These are phyloP conservation scores for Xerocomus minutiporus DNA, from an alignment of 1,284 basidiomycete species.

Conservation along the genomic window DNA sequence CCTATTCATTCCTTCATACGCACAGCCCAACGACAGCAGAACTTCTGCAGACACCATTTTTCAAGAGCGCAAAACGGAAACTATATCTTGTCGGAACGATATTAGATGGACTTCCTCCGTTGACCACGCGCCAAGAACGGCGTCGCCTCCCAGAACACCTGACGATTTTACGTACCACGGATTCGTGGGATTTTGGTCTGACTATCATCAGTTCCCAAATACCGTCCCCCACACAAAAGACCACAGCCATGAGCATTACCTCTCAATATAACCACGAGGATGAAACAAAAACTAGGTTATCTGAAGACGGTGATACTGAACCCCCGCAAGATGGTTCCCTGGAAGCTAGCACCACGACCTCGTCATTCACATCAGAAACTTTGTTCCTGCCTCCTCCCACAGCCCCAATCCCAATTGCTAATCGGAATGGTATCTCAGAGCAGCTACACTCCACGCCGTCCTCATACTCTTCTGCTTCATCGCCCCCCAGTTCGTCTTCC, in stretches of 20 bases:
- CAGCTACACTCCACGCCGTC: constrained; percentile 7
- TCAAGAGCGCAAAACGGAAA: constrained; percentile 73
- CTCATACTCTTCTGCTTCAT: background rate
- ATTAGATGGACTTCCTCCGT: constrained; percentile 65
- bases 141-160: constrained; percentile 16
- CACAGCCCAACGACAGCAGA: constrained; percentile 70
- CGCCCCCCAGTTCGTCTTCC: constrained; percentile 5
- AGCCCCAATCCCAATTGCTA: constrained; percentile 9
- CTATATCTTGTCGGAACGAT: constrained; percentile 70
- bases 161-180: constrained; percentile 21
- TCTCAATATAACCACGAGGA: constrained; percentile 5
- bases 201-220: constrained; percentile 13
- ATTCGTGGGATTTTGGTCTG: constrained; percentile 31
- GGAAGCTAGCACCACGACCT: background rate
- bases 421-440: background rate
- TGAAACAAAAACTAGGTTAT: constrained; percentile 4
- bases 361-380: background rate
- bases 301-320: constrained; percentile 4
- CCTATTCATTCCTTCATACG: background rate
- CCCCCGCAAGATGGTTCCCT: background rate
- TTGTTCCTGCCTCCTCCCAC: background rate
- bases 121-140: constrained; percentile 64
- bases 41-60: constrained; percentile 76
- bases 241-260: constrained; percentile 3
- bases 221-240: constrained; percentile 10